Evolutionary conservation across 202 grass and related monocot species (phyloP).

Genomic region (Schoenoplectus tabernaemontani): DNA sequence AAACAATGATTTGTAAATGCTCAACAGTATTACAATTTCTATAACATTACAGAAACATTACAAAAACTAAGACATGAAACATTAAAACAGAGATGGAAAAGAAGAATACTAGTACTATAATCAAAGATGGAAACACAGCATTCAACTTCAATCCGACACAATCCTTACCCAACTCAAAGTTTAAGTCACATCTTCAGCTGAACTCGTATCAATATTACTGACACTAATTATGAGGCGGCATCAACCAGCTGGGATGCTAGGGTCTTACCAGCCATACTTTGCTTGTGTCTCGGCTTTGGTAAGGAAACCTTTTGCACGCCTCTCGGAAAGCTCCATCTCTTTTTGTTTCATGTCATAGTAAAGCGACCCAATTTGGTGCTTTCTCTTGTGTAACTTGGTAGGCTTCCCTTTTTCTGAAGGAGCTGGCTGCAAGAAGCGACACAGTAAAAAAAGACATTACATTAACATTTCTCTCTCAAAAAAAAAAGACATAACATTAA

Average conservation of each 20-base stretch:
- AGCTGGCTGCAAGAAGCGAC: slow-evolving; percentile 34
- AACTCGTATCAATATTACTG: neutral
- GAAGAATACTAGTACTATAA: neutral
- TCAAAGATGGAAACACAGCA: neutral
- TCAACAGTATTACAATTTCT: neutral
- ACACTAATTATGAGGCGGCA: neutral
- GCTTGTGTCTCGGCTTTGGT: slow-evolving; percentile 89
- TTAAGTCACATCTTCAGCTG: neutral
- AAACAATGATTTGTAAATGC: neutral
- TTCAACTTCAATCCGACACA: slow-evolving; percentile 5
- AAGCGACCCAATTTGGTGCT: slow-evolving; percentile 87
- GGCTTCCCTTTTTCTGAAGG: slow-evolving; percentile 73
- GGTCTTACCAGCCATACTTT: slow-evolving; percentile 85
- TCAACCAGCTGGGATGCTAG: neutral
- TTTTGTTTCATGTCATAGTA: slow-evolving; percentile 79
- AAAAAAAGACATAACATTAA: too few relatives aligned
- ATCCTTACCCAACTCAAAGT: neutral
- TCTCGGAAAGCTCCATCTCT: slow-evolving; percentile 86
- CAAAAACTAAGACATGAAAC: neutral
- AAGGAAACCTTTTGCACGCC: slow-evolving; percentile 76
- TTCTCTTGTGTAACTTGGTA: slow-evolving; percentile 84
- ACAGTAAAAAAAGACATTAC: slow-evolving; percentile 12
- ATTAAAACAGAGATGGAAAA: neutral
- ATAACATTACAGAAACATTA: neutral
- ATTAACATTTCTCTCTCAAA: too few relatives aligned